Evolutionary conservation across 139 green algal species (phyloP), one percentile per base, ranked within the genome.

Genomic region (Coelastrella sp.): DNA sequence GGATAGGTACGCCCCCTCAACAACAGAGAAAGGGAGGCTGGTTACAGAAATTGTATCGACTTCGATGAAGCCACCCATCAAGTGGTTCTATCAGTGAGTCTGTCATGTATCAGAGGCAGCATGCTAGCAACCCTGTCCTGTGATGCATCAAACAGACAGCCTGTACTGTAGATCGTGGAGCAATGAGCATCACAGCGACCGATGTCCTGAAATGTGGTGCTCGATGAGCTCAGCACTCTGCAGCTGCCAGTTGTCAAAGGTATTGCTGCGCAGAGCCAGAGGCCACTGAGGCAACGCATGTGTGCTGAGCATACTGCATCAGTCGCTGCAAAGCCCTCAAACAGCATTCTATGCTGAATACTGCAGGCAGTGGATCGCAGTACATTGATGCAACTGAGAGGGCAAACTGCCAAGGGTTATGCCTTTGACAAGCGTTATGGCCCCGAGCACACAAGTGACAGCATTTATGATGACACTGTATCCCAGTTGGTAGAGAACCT

Each of bases 21-120:
- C 66, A 63, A 90, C 15, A 74, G 92, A 7, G 94, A 97, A 79
- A 87, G 85, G 1, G 85, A 92, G 14, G 92, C 94, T 27, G 95
- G 95, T 11, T 87, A 94, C 57, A 82, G 94, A 20, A 92, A 90
- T 7, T 97, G 95, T 78, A 94, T 96, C 6, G 83, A 24, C 19
- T 96, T 96, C 73, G 95, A 97, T 89, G 95, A 97, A 24, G 87
- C 91, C 0, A 96, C 91, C 0, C 91, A 85, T 35, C 95, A 97
- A 89, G 95, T 97, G 20, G 94, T 96, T 0, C 86, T 97, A 7
- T 93, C 91, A 91, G 95, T 96, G 27, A 93, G 90, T 78, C 19
- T 57, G 6, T 68, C 35, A 49, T 49, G 35, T 49, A 49, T 49
- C 66, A 78, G 17, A 24, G 7, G 10, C 61, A 78, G 66, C n/a